Percentiles rank a stretch among this genome's conserved stretches.
phyloP scores from a whole-genome alignment of 139 green algal species.

The Chara braunii region DNA sequence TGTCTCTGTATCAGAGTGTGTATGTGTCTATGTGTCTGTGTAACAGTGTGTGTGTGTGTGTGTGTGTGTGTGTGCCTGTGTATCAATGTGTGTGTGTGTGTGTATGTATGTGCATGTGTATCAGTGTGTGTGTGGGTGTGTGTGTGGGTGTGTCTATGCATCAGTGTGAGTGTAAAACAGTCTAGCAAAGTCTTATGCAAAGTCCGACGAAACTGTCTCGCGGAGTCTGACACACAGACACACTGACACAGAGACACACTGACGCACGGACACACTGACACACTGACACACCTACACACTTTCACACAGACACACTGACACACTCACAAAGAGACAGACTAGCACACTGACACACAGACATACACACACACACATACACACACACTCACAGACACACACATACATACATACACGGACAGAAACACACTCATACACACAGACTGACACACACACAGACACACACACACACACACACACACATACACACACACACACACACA shows the following conservation, averaged over 20 bases:
- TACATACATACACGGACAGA: conserved; percentile 1
- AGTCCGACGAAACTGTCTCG: no score
- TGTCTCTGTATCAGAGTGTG: no score
- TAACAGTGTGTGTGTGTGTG: no score
- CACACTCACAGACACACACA: not conserved
- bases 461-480: conserved; percentile 16
- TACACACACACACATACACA: not conserved
- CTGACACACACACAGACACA: conserved; percentile 9
- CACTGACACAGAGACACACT: not conserved
- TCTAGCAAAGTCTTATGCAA: no score
- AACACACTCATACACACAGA: conserved; percentile 5
- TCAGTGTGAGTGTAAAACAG: no score
- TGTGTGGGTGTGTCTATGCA: no score
- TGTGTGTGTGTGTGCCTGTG: no score
- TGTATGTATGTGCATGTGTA: no score
- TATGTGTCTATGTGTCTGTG: no score
- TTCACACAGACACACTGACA: not conserved
- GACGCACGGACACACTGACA: not conserved
- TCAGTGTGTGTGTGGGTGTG: no score
- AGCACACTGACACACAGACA: not conserved
- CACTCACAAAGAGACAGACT: not conserved
- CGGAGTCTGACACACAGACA: not conserved
- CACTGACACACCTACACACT: not conserved
- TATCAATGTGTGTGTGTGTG: no score
- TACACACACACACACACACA: conserved; percentile 17